Conservation (phyloP, 2,329 filamentous ascomycete genomes). For the Dactylella cylindrospora region DNA sequence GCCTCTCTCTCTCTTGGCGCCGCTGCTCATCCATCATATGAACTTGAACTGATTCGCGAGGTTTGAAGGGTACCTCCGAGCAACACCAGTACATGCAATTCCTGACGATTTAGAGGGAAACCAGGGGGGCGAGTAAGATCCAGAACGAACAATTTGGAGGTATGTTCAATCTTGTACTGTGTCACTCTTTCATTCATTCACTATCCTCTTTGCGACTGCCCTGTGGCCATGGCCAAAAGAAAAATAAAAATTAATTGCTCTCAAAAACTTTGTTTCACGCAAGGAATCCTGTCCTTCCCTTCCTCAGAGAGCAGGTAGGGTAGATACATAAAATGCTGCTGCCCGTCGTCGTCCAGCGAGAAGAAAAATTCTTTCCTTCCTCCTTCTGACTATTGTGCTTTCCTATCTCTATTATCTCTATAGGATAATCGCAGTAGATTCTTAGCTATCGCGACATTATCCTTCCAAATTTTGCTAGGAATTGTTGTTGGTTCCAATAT, state of each 20-base stretch:
- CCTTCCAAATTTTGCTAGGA: conserved; percentile 8
- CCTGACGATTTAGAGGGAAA: too few relatives aligned
- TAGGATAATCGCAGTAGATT: conserved; percentile 16
- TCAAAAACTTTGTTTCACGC: conserved; percentile 23
- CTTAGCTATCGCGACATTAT: conserved; percentile 9
- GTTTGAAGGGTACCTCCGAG: conserved; percentile 6
- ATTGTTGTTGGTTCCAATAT: too few relatives aligned
- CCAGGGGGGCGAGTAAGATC: conserved; percentile 20
- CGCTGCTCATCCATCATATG: conserved; percentile 19
- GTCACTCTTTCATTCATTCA: conserved; percentile 28
- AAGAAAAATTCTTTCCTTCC: conserved; percentile 9
- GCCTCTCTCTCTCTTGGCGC: conserved; percentile 20
- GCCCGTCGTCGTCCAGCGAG: conserved; percentile 6
- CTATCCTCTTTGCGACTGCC: conserved; percentile 38
- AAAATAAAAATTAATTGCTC: conserved; percentile 1
- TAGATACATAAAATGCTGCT: conserved; percentile 23
- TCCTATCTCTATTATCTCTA: conserved; percentile 6
- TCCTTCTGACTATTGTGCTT: conserved; percentile 33
- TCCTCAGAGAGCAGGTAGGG: neutral
- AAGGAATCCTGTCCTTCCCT: conserved; percentile 11
- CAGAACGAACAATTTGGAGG: conserved; percentile 21
- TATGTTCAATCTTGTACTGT: conserved; percentile 18
- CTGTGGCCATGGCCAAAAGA: conserved; percentile 3
- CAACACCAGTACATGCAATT: too few relatives aligned
- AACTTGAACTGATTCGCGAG: conserved; percentile 17